These are phyloP conservation scores for Fusarium nematophilum DNA, from an alignment of 2,329 filamentous ascomycete species.

Conservation along the genomic window DNA sequence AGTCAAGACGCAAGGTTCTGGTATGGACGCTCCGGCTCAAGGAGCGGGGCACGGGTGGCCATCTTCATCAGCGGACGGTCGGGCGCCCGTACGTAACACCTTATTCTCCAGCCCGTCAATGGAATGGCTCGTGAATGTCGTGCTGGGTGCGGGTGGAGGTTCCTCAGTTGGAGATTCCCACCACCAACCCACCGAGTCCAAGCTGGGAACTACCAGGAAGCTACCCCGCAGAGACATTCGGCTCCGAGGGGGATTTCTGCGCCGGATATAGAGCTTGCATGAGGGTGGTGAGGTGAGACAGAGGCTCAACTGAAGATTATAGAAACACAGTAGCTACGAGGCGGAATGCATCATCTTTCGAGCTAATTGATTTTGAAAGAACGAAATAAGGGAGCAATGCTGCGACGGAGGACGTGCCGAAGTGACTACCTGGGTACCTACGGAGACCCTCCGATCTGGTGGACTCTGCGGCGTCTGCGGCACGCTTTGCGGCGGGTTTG, in stretches of 20 bases:
- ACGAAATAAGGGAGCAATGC: too few relatives aligned
- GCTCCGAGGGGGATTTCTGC: neutral
- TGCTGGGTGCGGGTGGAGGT: neutral
- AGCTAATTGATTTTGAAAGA: too few relatives aligned
- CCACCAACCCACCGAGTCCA: neutral
- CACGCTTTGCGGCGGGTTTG: too few relatives aligned
- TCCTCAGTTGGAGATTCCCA: neutral
- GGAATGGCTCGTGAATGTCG: neutral
- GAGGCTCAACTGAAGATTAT: too few relatives aligned
- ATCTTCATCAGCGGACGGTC: slow-evolving; percentile 4
- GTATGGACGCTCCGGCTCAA: slow-evolving; percentile 8
- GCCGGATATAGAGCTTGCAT: slow-evolving; percentile 3
- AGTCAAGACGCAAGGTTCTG: neutral
- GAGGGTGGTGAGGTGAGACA: neutral
- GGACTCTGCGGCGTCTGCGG: too few relatives aligned
- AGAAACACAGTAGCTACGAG: too few relatives aligned
- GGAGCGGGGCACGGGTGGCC: slow-evolving; percentile 25
- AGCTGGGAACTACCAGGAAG: neutral
- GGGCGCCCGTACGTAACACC: neutral
- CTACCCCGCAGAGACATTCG: slow-evolving; percentile 3
- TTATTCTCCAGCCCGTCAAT: neutral
- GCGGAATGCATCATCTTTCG: too few relatives aligned
- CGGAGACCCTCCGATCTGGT: too few relatives aligned
- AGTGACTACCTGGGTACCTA: too few relatives aligned
- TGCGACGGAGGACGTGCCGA: too few relatives aligned